These are phyloP conservation scores for Endocarpon pusillum DNA, from an alignment of 495 filamentous ascomycete genomes.

Conservation along the genomic window DNA sequence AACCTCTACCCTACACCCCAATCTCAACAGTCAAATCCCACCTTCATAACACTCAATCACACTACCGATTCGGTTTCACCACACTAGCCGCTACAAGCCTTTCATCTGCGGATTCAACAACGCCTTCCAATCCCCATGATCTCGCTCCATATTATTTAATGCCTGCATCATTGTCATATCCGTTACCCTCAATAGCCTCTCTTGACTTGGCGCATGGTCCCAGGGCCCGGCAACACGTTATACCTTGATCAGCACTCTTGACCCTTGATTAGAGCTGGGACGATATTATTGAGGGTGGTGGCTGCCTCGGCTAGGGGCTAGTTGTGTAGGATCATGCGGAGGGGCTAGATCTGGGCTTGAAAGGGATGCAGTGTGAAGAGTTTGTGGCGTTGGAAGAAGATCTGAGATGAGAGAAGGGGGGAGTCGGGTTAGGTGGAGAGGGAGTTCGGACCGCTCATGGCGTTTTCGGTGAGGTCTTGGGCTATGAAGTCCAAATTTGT, in stretches of 20 bases:
- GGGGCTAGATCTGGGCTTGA: neutral
- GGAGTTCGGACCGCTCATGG: neutral
- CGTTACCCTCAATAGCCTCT: neutral
- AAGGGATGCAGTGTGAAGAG: neutral
- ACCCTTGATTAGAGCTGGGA: neutral
- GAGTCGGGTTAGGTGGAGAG: neutral
- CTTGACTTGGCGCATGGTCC: neutral
- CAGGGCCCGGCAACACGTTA: neutral
- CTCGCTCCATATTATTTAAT: neutral
- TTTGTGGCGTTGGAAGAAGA: neutral
- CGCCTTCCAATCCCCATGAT: neutral
- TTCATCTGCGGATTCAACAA: too few species aligned
- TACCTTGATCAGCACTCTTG: neutral
- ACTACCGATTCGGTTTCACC: too few species aligned
- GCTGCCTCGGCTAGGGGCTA: neutral
- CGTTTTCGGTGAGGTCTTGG: neutral
- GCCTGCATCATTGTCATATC: neutral
- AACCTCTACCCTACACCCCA: too few species aligned
- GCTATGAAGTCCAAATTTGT: neutral
- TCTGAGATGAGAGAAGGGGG: neutral
- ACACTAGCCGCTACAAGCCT: too few species aligned
- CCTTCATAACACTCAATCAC: too few species aligned
- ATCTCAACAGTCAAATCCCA: too few species aligned
- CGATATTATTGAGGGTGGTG: neutral
- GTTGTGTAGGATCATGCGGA: neutral